phyloP scores from a whole-genome alignment of 169 alveolate species.

The Plasmodium inui region DNA sequence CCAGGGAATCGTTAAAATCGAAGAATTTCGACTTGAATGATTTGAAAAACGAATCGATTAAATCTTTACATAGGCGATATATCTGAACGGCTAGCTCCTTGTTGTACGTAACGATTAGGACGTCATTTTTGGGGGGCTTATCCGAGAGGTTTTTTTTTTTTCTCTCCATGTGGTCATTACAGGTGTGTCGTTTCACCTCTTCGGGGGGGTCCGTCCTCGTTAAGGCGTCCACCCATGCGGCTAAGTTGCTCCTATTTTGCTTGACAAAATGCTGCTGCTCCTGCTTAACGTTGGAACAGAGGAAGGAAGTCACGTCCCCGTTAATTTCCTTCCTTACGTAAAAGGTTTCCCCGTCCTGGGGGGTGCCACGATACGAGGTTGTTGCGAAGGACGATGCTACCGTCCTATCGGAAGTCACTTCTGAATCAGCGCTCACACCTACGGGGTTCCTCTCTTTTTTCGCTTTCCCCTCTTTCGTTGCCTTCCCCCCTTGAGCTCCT shows the following conservation, averaged over 20 bases:
- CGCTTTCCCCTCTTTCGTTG: no score
- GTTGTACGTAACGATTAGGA: conserved; percentile 43
- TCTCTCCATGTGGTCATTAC: neutral
- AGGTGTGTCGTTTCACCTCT: neutral
- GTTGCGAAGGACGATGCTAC: neutral
- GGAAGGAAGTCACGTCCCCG: conserved; percentile 17
- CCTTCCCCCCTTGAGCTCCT: no score
- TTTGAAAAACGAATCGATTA: conserved; percentile 51
- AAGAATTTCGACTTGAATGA: conserved; percentile 19
- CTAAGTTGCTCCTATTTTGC: neutral
- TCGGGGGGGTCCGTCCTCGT: neutral
- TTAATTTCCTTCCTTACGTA: conserved; percentile 27
- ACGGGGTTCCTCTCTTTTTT: neutral
- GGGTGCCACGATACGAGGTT: neutral
- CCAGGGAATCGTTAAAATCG: conserved; percentile 9
- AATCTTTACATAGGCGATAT: conserved; percentile 34
- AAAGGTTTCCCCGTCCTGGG: neutral
- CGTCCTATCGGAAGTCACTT: neutral
- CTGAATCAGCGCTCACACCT: neutral
- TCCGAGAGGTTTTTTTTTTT: neutral
- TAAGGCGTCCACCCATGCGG: neutral
- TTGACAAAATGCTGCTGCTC: conserved; percentile 1
- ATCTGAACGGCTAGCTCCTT: conserved; percentile 59
- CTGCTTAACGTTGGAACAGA: neutral
- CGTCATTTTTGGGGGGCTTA: conserved; percentile 6